Conservation (phyloP, 2,329 filamentous ascomycete genomes). For the Trichothecium roseum region DNA sequence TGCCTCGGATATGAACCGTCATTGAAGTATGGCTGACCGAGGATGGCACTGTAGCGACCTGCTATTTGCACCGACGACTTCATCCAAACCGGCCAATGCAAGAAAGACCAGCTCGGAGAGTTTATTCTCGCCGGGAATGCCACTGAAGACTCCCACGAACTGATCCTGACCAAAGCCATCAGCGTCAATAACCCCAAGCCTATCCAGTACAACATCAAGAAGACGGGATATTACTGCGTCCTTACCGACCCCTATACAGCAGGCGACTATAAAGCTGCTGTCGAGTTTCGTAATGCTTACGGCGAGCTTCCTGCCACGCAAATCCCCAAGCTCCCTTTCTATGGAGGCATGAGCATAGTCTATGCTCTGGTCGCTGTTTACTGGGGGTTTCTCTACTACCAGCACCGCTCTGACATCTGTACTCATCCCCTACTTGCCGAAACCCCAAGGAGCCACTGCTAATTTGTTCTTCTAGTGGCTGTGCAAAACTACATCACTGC, state of each 20-base stretch:
- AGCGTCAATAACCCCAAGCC: slow-evolving; percentile 65
- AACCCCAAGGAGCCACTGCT: slow-evolving; percentile 12
- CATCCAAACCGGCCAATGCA: slow-evolving; percentile 62
- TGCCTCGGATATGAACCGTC: neutral
- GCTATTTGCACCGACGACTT: slow-evolving; percentile 65
- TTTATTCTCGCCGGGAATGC: slow-evolving; percentile 76
- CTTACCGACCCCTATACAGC: slow-evolving; percentile 62
- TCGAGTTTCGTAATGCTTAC: slow-evolving; percentile 92
- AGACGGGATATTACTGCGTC: slow-evolving; percentile 95
- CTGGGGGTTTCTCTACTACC: slow-evolving; percentile 93
- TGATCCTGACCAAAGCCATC: slow-evolving; percentile 71
- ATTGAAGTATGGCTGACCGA: neutral
- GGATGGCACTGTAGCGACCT: slow-evolving; percentile 20
- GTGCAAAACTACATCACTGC: slow-evolving; percentile 99
- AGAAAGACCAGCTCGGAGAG: slow-evolving; percentile 65
- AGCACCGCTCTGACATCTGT: slow-evolving; percentile 86
- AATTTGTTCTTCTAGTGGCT: slow-evolving; percentile 50
- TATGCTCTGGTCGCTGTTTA: slow-evolving; percentile 77
- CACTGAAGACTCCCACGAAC: slow-evolving; percentile 55
- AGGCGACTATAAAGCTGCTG: slow-evolving; percentile 64
- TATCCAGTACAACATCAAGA: slow-evolving; percentile 74
- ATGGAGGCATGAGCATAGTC: slow-evolving; percentile 85
- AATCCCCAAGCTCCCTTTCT: slow-evolving; percentile 95
- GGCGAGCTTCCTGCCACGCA: slow-evolving; percentile 92
- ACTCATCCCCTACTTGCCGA: slow-evolving; percentile 19